A percentile compares a stretch with the other conserved stretches of the same genome.
These are phyloP conservation scores for Angomonas ambiguus DNA, from an alignment of 208 protist genomes.

Conservation along the genomic window DNA sequence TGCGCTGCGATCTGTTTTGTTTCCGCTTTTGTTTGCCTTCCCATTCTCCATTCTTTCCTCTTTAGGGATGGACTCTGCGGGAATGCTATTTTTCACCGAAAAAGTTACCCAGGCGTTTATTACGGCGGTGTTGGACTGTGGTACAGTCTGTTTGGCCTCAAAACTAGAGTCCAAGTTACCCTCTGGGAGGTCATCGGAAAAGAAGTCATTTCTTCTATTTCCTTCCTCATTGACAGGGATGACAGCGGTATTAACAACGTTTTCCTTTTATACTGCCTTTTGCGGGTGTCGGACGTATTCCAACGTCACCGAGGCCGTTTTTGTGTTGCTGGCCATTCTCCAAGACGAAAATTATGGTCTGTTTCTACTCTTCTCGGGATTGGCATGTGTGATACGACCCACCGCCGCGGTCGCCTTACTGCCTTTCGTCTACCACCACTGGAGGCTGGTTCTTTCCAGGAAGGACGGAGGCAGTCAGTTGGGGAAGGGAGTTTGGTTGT, in stretches of 20 bases:
- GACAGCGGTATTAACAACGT: background rate
- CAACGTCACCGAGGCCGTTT: constrained; percentile 66
- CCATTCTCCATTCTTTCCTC: constrained; percentile 38
- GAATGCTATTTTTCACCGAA: constrained; percentile 10
- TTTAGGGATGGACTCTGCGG: background rate
- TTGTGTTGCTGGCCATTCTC: constrained; percentile 46
- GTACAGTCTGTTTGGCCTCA: constrained; percentile 18
- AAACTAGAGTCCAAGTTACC: constrained; percentile 15
- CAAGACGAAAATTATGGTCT: constrained; percentile 30
- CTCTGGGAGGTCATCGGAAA: background rate
- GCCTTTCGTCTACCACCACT: constrained; percentile 37
- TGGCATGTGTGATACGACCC: constrained; percentile 55
- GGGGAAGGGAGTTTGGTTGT: constrained; percentile 8
- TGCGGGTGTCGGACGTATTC: constrained; percentile 46
- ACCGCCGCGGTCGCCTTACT: constrained; percentile 55
- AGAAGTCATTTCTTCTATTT: background rate
- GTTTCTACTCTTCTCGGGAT: constrained; percentile 56
- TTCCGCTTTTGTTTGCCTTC: constrained; percentile 50
- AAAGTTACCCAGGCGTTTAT: constrained; percentile 19
- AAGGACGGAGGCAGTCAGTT: constrained; percentile 9
- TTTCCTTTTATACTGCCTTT: background rate
- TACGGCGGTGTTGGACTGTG: constrained; percentile 6
- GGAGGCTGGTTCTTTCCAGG: constrained; percentile 8
- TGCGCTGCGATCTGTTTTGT: constrained; percentile 68
- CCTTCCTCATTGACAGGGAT: background rate